Conservation (phyloP, 129 eudicot species). For the Cynara cardunculus region DNA sequence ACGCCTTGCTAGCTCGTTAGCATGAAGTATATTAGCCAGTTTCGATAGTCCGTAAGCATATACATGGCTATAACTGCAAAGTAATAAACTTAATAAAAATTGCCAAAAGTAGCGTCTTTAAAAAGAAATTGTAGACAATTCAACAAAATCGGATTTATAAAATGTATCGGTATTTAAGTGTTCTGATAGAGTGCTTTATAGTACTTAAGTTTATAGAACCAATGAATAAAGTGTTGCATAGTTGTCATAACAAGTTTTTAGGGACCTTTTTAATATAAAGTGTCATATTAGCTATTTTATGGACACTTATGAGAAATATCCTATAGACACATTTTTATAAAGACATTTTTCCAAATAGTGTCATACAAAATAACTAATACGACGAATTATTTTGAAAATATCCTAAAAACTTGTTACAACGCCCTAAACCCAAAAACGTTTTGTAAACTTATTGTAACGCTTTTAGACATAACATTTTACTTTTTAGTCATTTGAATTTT, state of each 20-base stretch:
- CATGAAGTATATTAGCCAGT: conserved; percentile 35
- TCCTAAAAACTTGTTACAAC: neutral
- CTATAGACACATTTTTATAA: too few species aligned
- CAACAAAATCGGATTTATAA: neutral
- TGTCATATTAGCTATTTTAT: neutral
- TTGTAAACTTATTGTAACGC: neutral
- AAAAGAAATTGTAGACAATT: too few species aligned
- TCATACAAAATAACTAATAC: too few species aligned
- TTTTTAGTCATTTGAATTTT: neutral
- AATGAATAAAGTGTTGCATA: neutral
- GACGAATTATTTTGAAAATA: neutral
- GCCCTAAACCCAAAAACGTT: too few species aligned
- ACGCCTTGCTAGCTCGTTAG: conserved; percentile 36
- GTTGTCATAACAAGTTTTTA: too few species aligned
- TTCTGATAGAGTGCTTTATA: neutral
- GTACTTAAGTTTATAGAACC: neutral
- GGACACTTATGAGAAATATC: neutral
- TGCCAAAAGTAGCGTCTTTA: neutral
- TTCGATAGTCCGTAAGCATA: conserved; percentile 33
- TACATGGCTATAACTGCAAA: conserved; percentile 12
- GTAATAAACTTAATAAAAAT: neutral
- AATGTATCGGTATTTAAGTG: neutral
- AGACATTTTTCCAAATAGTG: too few species aligned
- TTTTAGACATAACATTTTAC: too few species aligned
- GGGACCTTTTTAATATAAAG: too few species aligned